phyloP scores from a whole-genome alignment of 2,329 filamentous ascomycete species.

The Stagonosporopsis cucurbitacearum region DNA sequence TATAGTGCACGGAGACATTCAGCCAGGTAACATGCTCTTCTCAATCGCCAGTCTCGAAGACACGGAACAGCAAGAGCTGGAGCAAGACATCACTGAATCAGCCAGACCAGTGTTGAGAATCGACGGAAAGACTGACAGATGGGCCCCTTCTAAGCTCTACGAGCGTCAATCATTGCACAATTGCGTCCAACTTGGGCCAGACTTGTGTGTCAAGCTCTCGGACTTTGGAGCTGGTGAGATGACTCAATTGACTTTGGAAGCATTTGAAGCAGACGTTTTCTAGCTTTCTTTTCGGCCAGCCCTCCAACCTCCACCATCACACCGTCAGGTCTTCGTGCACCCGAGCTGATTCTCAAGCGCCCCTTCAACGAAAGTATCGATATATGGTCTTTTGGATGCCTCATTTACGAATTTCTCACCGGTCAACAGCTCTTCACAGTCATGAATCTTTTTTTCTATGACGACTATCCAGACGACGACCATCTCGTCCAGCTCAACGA shows the following conservation, averaged over 20 bases:
- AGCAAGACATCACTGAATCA: background rate
- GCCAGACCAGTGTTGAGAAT: background rate
- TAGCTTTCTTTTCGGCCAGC: background rate
- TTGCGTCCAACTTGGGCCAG: background rate
- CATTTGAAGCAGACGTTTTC: background rate
- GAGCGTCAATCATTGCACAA: background rate
- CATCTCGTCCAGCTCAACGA: slow-evolving; percentile 37
- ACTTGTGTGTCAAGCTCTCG: background rate
- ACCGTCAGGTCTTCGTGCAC: background rate
- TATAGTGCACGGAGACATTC: background rate
- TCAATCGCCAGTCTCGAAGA: too few species aligned
- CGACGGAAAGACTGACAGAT: background rate
- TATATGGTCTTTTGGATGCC: slow-evolving; percentile 44
- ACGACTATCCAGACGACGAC: slow-evolving; percentile 30
- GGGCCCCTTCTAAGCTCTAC: background rate
- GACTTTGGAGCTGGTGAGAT: background rate
- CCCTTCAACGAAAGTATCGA: slow-evolving; percentile 42
- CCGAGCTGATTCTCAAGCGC: background rate
- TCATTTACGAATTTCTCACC: slow-evolving; percentile 44
- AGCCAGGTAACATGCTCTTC: background rate
- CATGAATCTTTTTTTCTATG: slow-evolving; percentile 20
- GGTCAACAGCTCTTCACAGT: slow-evolving; percentile 29
- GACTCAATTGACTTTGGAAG: too few species aligned
- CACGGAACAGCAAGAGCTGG: background rate
- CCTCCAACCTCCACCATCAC: background rate